Conservation (phyloP, 768 basidiomycete genomes). For the Mrakia blollopis region DNA sequence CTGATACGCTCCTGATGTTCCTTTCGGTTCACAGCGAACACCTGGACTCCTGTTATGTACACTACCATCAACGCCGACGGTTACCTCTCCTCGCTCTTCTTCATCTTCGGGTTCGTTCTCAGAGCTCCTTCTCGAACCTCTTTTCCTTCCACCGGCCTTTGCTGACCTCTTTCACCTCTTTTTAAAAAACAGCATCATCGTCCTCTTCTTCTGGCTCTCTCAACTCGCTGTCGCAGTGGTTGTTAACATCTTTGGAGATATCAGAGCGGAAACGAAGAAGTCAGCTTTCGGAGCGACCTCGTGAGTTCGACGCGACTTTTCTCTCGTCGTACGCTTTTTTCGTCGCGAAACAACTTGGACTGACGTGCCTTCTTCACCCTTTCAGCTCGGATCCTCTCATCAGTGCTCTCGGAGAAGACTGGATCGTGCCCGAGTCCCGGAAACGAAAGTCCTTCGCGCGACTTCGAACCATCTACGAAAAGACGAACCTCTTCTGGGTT, state of each 20-base stretch:
- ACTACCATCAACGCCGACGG: slow-evolving; percentile 82
- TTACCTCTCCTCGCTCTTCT: slow-evolving; percentile 80
- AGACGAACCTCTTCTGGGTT: slow-evolving; percentile 41
- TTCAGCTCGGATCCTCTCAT: background rate
- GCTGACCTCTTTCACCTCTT: too few relatives aligned
- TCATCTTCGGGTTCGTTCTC: slow-evolving; percentile 54
- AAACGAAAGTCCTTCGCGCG: background rate
- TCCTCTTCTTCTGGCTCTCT: slow-evolving; percentile 67
- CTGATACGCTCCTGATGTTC: background rate
- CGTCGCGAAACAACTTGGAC: too few relatives aligned
- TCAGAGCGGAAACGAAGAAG: slow-evolving; percentile 75
- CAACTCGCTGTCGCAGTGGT: slow-evolving; percentile 86
- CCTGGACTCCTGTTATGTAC: slow-evolving; percentile 55
- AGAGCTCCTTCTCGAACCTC: too few relatives aligned
- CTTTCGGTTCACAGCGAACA: slow-evolving; percentile 39
- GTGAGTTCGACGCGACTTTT: background rate
- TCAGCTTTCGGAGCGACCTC: slow-evolving; percentile 77
- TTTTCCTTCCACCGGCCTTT: too few relatives aligned
- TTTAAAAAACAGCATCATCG: slow-evolving; percentile 33
- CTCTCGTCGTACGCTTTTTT: too few relatives aligned
- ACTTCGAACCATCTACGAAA: slow-evolving; percentile 36
- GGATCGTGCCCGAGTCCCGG: background rate
- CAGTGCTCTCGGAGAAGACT: slow-evolving; percentile 32
- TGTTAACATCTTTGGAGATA: slow-evolving; percentile 83
- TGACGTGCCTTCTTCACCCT: too few relatives aligned